Evolutionary conservation across 2,329 filamentous ascomycete species (phyloP).

Genomic region (Biscogniauxia sp.): DNA sequence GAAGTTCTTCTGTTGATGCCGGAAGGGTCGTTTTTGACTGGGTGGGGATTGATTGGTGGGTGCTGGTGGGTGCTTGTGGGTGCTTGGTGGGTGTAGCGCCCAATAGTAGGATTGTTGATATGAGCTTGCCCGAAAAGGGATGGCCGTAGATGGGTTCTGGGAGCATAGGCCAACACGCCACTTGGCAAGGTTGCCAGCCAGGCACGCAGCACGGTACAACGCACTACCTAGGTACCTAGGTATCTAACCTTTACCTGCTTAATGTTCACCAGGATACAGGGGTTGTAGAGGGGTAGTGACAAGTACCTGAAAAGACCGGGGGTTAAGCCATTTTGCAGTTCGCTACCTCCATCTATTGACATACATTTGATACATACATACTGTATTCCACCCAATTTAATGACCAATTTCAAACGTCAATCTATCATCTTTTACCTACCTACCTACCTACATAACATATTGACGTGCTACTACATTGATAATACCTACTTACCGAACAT

Average conservation of each 20-base stretch:
- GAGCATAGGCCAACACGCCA: conserved; percentile 7
- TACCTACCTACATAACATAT: not conserved
- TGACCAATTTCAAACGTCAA: not conserved
- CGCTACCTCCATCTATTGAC: too few species aligned
- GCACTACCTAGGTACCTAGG: not conserved
- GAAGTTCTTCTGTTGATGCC: conserved; percentile 21
- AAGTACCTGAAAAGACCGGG: not conserved
- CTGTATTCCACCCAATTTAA: not conserved
- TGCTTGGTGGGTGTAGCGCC: conserved; percentile 27
- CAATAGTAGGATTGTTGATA: conserved; percentile 20
- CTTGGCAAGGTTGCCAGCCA: not conserved
- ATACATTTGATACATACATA: too few species aligned
- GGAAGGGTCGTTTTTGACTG: conserved; percentile 23
- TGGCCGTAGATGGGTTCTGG: conserved; percentile 1
- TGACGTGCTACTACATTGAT: too few species aligned
- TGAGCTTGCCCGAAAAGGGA: conserved; percentile 19
- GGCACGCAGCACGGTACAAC: not conserved
- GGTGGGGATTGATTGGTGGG: conserved; percentile 25
- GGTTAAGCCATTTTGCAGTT: not conserved
- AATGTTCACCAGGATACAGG: not conserved
- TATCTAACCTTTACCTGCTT: too few species aligned
- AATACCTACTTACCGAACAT: too few species aligned
- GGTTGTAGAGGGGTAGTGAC: not conserved
- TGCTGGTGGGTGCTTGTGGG: conserved; percentile 12
- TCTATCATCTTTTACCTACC: not conserved